Evolutionary conservation across 371 early-diverging fungal species (phyloP).

Genomic region (Parasitella parasitica): DNA sequence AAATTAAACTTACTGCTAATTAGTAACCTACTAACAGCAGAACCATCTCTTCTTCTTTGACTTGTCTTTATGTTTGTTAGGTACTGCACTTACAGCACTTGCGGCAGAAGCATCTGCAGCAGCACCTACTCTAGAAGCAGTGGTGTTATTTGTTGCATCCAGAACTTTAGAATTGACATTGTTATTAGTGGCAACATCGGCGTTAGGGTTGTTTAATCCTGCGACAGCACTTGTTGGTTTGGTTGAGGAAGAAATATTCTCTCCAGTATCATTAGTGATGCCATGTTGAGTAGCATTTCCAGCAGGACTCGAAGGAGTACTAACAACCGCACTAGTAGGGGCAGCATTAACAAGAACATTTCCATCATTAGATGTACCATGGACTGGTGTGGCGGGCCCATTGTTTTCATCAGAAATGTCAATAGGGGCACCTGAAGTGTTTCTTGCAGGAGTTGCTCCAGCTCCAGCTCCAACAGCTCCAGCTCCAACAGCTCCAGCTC

Average conservation of each 20-base stretch:
- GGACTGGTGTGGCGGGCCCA: background rate
- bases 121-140: background rate
- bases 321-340: background rate
- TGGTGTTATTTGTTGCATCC: background rate
- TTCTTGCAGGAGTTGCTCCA: background rate
- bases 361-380: background rate
- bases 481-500: background rate
- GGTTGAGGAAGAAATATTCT: background rate
- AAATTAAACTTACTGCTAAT: background rate
- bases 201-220: background rate
- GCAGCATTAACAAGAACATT: background rate
- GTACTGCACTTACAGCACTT: background rate
- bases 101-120: background rate
- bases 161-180: background rate
- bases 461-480: background rate
- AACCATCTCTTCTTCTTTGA: constrained; percentile 15
- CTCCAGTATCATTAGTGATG: background rate
- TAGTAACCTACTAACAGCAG: constrained; percentile 11
- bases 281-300: background rate
- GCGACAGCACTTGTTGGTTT: background rate
- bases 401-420: background rate
- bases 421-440: background rate
- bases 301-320: background rate
- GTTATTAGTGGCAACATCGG: background rate
- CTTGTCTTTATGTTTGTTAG: background rate